Conservation (phyloP, 2,329 filamentous ascomycete genomes). For the Clarireedia homoeocarpa region DNA sequence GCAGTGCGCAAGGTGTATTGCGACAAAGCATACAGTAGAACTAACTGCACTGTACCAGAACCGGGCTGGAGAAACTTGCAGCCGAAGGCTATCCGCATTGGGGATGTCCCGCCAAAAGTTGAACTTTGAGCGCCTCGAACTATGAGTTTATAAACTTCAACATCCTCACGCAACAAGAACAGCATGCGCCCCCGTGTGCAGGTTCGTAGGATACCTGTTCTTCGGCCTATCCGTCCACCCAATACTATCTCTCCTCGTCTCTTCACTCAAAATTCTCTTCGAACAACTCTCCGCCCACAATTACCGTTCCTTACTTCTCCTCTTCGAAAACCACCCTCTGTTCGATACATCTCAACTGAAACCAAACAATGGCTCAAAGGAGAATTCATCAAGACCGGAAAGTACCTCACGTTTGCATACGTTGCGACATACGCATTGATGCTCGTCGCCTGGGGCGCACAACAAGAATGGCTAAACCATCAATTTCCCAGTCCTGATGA, state of each 20-base stretch:
- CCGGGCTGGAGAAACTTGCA: too few relatives aligned
- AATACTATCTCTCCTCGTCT: conserved; percentile 32
- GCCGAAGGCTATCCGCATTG: too few relatives aligned
- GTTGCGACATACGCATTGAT: conserved; percentile 51
- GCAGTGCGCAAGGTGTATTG: too few relatives aligned
- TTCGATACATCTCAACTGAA: conserved; percentile 73
- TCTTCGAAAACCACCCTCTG: conserved; percentile 34
- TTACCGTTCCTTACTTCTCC: conserved; percentile 51
- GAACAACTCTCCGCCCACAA: conserved; percentile 44
- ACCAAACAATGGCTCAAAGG: conserved; percentile 61
- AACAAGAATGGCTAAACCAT: conserved; percentile 69
- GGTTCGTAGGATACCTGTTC: conserved; percentile 33
- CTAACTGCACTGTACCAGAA: too few relatives aligned
- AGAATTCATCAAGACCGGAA: conserved; percentile 61
- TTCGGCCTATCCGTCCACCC: conserved; percentile 32
- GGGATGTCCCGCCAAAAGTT: too few relatives aligned
- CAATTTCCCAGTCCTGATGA: conserved; percentile 74
- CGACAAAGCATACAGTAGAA: too few relatives aligned
- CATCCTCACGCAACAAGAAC: neutral
- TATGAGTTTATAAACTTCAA: too few relatives aligned
- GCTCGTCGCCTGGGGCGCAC: conserved; percentile 55
- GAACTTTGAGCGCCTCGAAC: too few relatives aligned
- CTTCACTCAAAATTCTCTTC: conserved; percentile 45
- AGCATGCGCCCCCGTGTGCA: conserved; percentile 28
- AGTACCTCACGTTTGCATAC: conserved; percentile 60